phyloP scores from a whole-genome alignment of 140 eudicot species.

The Ambrosia hybrid region DNA sequence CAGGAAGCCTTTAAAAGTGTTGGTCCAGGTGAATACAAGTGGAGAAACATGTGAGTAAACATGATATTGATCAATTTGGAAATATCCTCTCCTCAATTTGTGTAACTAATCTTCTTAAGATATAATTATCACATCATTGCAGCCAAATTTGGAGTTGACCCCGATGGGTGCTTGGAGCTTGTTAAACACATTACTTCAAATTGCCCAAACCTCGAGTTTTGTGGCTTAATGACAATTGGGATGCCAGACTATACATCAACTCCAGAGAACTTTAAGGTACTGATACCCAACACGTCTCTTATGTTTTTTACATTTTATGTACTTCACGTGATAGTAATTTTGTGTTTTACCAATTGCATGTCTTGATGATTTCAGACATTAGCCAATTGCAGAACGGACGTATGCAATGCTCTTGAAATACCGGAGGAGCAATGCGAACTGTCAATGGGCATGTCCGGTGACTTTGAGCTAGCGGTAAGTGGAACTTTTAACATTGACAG shows the following conservation, averaged over 20 bases:
- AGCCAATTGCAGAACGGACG: conserved; percentile 84
- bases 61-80: conserved; percentile 1
- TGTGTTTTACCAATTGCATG: conserved; percentile 2
- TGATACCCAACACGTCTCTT: neutral
- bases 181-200: conserved; percentile 66
- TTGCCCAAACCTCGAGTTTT: conserved; percentile 88
- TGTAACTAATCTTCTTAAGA: neutral
- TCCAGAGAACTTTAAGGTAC: conserved; percentile 93
- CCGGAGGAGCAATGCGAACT: conserved; percentile 81
- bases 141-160: conserved; percentile 96
- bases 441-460: conserved; percentile 99
- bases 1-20: conserved; percentile 84
- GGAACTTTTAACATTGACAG: neutral
- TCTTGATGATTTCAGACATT: conserved; percentile 56
- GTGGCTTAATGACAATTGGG: conserved; percentile 98
- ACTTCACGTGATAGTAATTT: neutral
- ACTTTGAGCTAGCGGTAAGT: conserved; percentile 97
- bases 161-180: conserved; percentile 77
- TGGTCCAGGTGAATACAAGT: conserved; percentile 96
- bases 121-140: conserved; percentile 21
- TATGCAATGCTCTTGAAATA: conserved; percentile 79
- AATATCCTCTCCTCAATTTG: neutral
- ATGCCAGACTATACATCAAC: conserved; percentile 98
- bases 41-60: conserved; percentile 86
- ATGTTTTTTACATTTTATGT: neutral